A percentile compares a stretch with the other conserved stretches of the same genome.
Conservation (phyloP, 768 basidiomycete species). For the Lentinula lateritia region DNA sequence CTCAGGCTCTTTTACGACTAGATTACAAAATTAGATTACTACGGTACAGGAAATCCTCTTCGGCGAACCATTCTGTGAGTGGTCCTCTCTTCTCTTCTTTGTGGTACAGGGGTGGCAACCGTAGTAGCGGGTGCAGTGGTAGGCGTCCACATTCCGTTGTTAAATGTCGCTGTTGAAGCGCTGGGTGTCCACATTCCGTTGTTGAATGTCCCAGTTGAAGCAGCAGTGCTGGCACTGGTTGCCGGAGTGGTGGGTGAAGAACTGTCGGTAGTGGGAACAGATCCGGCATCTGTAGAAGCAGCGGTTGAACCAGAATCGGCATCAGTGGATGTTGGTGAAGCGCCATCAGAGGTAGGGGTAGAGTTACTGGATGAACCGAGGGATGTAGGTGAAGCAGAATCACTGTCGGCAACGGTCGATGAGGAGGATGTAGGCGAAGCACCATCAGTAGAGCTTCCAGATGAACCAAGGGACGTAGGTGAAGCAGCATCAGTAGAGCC, state of each 20-base stretch:
- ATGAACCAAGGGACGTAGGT: background rate
- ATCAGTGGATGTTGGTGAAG: background rate
- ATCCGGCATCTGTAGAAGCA: background rate
- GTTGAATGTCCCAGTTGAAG: background rate
- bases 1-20: no score
- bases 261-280: background rate
- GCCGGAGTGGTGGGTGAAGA: background rate
- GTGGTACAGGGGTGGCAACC: background rate
- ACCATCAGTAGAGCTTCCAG: background rate
- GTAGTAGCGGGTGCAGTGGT: background rate
- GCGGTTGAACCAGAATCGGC: background rate
- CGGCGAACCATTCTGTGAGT: background rate
- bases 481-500: background rate
- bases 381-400: background rate
- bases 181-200: background rate
- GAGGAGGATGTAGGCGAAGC: background rate
- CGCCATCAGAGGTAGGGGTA: background rate
- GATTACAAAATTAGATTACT: no score
- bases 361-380: background rate
- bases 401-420: background rate
- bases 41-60: background rate
- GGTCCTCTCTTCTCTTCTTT: background rate
- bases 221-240: background rate
- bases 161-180: background rate
- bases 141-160: conserved; percentile 1